Conservation (phyloP, 805 yeast genomes). For the Lachancea kluyveri region DNA sequence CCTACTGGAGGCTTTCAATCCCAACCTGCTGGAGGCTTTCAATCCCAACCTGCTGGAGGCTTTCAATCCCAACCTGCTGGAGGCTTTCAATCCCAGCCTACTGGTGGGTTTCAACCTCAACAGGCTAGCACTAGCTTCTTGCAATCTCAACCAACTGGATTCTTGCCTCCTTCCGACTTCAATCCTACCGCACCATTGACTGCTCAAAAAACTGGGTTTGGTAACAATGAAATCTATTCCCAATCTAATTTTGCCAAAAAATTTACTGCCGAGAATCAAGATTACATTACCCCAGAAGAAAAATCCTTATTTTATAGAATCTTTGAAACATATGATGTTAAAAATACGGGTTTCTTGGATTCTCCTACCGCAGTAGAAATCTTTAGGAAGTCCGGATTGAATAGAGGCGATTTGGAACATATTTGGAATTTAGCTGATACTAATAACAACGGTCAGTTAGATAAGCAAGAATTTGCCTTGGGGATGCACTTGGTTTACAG, state of each 20-base stretch:
- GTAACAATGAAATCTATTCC: slow-evolving; percentile 35
- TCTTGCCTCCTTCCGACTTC: slow-evolving; percentile 42
- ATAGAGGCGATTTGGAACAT: slow-evolving; percentile 76
- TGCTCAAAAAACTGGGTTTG: slow-evolving; percentile 42
- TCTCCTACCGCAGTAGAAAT: slow-evolving; percentile 81
- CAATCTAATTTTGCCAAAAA: slow-evolving; percentile 31
- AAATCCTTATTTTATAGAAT: slow-evolving; percentile 80
- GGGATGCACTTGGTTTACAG: slow-evolving; percentile 97
- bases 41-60: slow-evolving; percentile 36
- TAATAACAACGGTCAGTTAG: slow-evolving; percentile 74
- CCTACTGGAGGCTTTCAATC: slow-evolving; percentile 26
- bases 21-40: slow-evolving; percentile 26
- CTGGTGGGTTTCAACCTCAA: slow-evolving; percentile 42
- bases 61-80: slow-evolving; percentile 18
- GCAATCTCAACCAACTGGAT: slow-evolving; percentile 66
- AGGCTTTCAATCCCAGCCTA: slow-evolving; percentile 31
- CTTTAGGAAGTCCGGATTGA: slow-evolving; percentile 85
- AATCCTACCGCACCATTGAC: slow-evolving; percentile 31
- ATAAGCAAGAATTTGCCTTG: slow-evolving; percentile 86
- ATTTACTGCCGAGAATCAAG: slow-evolving; percentile 37
- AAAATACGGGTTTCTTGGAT: slow-evolving; percentile 60
- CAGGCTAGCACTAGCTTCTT: slow-evolving; percentile 37
- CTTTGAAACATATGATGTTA: slow-evolving; percentile 79
- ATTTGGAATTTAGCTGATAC: slow-evolving; percentile 90
- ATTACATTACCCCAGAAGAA: slow-evolving; percentile 81